A percentile compares a stretch with the other conserved stretches of the same genome.
phyloP scores from a whole-genome alignment of 129 eudicot species.

The Silybum marianum region DNA sequence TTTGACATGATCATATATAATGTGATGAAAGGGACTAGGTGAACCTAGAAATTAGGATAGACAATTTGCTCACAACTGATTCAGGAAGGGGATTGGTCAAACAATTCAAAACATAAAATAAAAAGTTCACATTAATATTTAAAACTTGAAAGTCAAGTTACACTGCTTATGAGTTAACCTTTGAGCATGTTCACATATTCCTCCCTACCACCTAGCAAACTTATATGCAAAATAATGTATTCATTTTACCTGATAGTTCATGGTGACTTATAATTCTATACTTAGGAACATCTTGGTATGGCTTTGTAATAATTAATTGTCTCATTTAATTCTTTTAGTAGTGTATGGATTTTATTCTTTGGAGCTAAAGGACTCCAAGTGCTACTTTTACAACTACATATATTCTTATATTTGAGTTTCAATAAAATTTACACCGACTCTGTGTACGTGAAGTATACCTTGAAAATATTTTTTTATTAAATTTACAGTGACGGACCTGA shows the following conservation, averaged over 20 bases:
- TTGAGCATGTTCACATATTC: neutral
- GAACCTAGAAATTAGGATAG: neutral
- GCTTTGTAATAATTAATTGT: neutral
- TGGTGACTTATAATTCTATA: neutral
- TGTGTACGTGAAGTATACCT: constrained; percentile 1
- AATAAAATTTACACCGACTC: neutral
- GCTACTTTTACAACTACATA: neutral
- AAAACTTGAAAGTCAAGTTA: neutral
- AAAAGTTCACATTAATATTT: neutral
- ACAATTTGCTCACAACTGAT: neutral
- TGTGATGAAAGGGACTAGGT: neutral
- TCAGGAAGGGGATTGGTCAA: neutral
- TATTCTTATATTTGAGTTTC: neutral
- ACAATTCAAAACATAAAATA: neutral
- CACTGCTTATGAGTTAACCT: neutral
- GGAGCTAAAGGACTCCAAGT: neutral
- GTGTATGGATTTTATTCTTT: neutral
- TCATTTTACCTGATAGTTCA: neutral
- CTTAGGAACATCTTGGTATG: neutral
- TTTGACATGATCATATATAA: neutral
- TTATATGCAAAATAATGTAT: neutral
- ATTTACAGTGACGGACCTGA: constrained; percentile 71
- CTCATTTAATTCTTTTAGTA: neutral
- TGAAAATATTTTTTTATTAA: neutral
- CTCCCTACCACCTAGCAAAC: neutral